Conservation (phyloP, 306 rosid species). For the Pyrus pyrifolia region DNA sequence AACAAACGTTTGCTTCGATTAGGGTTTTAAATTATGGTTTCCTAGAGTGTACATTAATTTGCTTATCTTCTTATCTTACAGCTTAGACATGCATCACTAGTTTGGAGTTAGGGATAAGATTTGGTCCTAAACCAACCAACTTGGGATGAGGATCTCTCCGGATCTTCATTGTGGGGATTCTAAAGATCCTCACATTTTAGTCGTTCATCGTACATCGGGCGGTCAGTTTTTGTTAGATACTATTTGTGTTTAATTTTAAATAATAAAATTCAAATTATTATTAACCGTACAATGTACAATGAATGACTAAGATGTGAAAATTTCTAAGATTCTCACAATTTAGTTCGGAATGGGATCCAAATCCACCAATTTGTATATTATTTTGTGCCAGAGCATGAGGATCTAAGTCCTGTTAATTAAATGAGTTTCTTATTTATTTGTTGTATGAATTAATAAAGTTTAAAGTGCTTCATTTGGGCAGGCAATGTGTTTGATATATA, state of each 20-base stretch:
- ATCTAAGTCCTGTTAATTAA: neutral
- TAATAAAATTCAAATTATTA: no score
- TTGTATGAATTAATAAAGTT: neutral
- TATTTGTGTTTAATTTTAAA: no score
- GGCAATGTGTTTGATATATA: neutral
- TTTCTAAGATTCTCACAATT: no score
- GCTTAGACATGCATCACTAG: neutral
- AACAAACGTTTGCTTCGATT: neutral
- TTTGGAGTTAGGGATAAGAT: neutral
- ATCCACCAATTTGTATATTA: neutral
- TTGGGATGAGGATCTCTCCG: neutral
- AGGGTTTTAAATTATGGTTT: neutral
- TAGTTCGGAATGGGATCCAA: no score
- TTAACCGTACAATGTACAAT: no score
- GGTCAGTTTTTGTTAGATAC: no score
- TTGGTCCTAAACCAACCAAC: neutral
- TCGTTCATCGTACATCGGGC: no score
- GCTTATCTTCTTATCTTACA: neutral
- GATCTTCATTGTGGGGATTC: no score
- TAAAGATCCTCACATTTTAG: no score
- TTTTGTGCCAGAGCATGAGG: neutral
- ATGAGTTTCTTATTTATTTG: neutral
- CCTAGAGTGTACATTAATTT: neutral
- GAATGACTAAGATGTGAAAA: no score
- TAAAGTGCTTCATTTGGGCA: neutral